These are phyloP conservation scores for Drechmeria coniospora DNA, from an alignment of 2,329 filamentous ascomycete species.

Conservation along the genomic window DNA sequence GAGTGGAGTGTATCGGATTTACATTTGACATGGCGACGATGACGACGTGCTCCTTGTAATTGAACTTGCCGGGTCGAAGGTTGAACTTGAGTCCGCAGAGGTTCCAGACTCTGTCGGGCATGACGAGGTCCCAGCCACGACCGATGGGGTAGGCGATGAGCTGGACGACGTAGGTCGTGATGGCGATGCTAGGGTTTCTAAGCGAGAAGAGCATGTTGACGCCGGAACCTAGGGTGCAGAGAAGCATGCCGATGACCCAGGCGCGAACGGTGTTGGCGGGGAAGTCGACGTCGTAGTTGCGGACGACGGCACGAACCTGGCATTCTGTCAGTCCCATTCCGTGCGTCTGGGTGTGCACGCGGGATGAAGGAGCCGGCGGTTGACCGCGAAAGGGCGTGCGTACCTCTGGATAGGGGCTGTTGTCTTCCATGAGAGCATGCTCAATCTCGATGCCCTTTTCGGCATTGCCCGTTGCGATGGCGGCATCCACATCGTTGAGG, in stretches of 20 bases:
- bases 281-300: constrained; percentile 48
- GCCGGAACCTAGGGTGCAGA: constrained; percentile 46
- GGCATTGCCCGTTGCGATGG: constrained; percentile 35
- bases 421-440: constrained; percentile 43
- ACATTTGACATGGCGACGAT: constrained; percentile 52
- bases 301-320: constrained; percentile 48
- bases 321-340: too few species aligned
- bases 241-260: constrained; percentile 44
- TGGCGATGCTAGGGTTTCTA: constrained; percentile 41
- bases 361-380: too few species aligned
- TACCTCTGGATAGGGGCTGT: constrained; percentile 53
- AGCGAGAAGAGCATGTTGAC: constrained; percentile 47
- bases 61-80: constrained; percentile 41
- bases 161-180: constrained; percentile 47
- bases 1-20: constrained; percentile 10
- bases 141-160: constrained; percentile 46
- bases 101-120: constrained; percentile 36
- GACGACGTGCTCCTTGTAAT: constrained; percentile 45
- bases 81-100: constrained; percentile 39
- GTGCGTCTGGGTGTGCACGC: too few species aligned
- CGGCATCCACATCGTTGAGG: constrained; percentile 43
- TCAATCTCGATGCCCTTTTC: constrained; percentile 42
- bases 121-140: constrained; percentile 35
- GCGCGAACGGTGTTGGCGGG: constrained; percentile 50
- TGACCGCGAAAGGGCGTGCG: constrained; percentile 5